Base-by-base conservation (phyloP, 306 rosid genomes). In the Rubus parviflorus region DNA sequence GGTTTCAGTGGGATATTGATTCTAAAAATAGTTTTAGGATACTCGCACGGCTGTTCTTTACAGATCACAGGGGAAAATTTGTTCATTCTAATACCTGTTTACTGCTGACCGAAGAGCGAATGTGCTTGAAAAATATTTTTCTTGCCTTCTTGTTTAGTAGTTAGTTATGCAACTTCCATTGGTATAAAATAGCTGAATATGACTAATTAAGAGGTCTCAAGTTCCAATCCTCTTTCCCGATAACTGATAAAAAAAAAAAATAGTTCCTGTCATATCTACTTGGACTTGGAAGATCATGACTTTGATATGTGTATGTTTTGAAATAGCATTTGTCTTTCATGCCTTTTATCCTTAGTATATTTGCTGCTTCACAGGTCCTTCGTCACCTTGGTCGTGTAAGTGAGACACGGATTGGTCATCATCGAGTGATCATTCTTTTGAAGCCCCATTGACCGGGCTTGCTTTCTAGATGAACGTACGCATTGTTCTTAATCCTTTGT, bases 311-410 rank as follows among this genome's bases (percentile, higher is more conserved):
- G n/a, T 54, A 47, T 60, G 42, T 9, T 37, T 57, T 15, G 56
- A 41, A 19, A 2, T 67, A 12, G 10, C 15, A 42, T 56, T 42
- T 40, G 1, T 25, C 22, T 51, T 35, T 20, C 7, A 52, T 62
- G 49, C 7, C 40, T 72, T 51, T 52, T 30, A 25, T 25, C 30
- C 30, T 25, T 25, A 25, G 30, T 70, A 38, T 14, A 47, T 60
- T 22, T 75, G 83, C 52, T 41, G 42, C 65, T 76, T n/a, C 62
- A 61, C 89, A 94, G 98, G 98, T 94, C 78, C 95, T 94, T 79
- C 97, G 95, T 65, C 98, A 94, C 87, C 95, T 94, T 57, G 97
- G 98, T 25, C 97, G 97, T 37, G 83, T 92, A 72, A 94, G 74
- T 23, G 98, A 95, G 86, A 83, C 90, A 83, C 93, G 97, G 43